A percentile compares a stretch with the other conserved stretches of the same genome.
Conservation (phyloP, 2,329 filamentous ascomycete species). For the Graphium sp. region DNA sequence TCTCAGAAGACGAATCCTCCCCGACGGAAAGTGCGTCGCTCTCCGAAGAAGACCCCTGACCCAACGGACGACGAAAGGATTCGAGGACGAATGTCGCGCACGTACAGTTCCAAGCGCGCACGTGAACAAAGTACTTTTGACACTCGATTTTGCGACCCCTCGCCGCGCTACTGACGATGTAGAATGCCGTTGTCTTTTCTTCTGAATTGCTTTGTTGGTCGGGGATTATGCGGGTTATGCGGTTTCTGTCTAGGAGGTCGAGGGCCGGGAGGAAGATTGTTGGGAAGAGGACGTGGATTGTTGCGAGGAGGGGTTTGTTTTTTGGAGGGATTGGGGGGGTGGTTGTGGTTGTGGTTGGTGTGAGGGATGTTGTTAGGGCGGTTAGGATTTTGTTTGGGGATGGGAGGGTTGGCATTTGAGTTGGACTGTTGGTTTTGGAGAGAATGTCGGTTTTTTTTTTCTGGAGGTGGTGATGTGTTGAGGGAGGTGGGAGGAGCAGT, state of each 20-base stretch:
- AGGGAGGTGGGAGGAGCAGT: too few relatives aligned
- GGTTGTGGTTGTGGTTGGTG: slow-evolving; percentile 6
- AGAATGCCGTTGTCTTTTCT: too few relatives aligned
- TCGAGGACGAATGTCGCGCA: too few relatives aligned
- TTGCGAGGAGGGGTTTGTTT: slow-evolving; percentile 38
- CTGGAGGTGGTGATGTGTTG: neutral
- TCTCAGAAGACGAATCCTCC: too few relatives aligned
- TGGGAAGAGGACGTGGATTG: slow-evolving; percentile 74
- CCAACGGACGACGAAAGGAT: too few relatives aligned
- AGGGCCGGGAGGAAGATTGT: slow-evolving; percentile 67
- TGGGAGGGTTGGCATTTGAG: slow-evolving; percentile 6
- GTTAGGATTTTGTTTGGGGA: slow-evolving; percentile 27
- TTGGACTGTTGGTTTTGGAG: neutral
- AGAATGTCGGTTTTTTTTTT: neutral
- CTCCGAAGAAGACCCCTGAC: slow-evolving; percentile 9
- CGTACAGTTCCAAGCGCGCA: too few relatives aligned
- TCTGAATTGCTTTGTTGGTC: neutral
- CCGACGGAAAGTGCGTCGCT: neutral
- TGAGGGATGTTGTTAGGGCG: slow-evolving; percentile 26
- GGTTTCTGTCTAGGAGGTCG: slow-evolving; percentile 66
- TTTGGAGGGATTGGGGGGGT: slow-evolving; percentile 15
- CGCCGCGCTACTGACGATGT: too few relatives aligned
- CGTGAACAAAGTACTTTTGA: too few relatives aligned
- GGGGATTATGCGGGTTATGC: slow-evolving; percentile 40
- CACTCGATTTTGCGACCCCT: slow-evolving; percentile 2